These are phyloP conservation scores for Aspergillus phoenicis DNA, from an alignment of 2,329 filamentous ascomycete genomes.

Conservation along the genomic window DNA sequence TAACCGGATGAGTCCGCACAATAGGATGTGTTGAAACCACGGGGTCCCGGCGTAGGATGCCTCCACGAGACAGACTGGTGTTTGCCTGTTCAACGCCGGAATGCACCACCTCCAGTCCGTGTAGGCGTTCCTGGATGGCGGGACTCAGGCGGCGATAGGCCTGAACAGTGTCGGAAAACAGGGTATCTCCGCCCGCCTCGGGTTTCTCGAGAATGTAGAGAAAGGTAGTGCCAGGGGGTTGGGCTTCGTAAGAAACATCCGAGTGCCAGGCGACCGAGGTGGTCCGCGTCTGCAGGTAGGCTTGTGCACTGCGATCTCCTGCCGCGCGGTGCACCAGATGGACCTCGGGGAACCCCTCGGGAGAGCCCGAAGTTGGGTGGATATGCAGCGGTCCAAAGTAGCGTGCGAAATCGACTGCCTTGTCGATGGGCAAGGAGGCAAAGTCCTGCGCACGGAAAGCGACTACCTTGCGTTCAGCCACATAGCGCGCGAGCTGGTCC, in stretches of 20 bases:
- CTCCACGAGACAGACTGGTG: conserved; percentile 17
- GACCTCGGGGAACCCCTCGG: conserved; percentile 12
- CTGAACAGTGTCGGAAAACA: too few relatives aligned
- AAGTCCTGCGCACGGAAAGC: conserved; percentile 59
- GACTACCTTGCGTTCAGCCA: conserved; percentile 63
- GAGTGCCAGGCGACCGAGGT: conserved; percentile 24
- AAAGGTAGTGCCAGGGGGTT: conserved; percentile 33
- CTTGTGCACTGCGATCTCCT: not conserved
- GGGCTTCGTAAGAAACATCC: conserved; percentile 32
- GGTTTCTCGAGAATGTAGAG: conserved; percentile 10
- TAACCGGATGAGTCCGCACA: conserved; percentile 37
- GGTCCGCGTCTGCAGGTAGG: too few relatives aligned
- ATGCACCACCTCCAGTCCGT: conserved; percentile 28
- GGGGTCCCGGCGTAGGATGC: conserved; percentile 32
- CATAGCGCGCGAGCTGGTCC: conserved; percentile 62
- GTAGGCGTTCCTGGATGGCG: too few relatives aligned
- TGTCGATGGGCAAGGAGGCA: conserved; percentile 32
- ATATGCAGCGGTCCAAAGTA: conserved; percentile 34
- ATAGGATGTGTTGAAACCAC: conserved; percentile 28
- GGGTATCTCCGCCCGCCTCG: conserved; percentile 35
- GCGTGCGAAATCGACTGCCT: conserved; percentile 38
- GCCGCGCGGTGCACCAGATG: conserved; percentile 11
- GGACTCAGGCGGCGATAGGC: too few relatives aligned
- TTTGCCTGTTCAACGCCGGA: conserved; percentile 32
- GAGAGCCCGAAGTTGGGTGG: conserved; percentile 22